Evolutionary conservation across 257 asterid genomes (phyloP).

Genomic region (Solanum piurae): DNA sequence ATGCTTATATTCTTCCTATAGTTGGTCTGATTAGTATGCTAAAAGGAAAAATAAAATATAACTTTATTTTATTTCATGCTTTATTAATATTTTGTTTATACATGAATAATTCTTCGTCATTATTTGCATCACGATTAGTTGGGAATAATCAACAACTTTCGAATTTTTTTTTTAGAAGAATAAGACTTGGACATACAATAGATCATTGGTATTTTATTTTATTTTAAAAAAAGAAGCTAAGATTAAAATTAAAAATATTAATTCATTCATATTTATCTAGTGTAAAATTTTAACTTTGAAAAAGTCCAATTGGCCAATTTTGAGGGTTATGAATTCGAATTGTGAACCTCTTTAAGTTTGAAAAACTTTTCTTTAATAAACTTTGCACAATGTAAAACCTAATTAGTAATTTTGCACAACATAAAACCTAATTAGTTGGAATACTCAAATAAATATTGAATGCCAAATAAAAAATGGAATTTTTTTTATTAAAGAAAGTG

Average conservation of each 20-base stretch:
- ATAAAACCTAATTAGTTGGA: too few species aligned
- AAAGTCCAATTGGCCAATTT: too few species aligned
- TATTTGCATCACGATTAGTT: not conserved
- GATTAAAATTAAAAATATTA: not conserved
- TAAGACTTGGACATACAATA: not conserved
- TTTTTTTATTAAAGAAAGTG: too few species aligned
- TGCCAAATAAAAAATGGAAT: not conserved
- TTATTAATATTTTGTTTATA: not conserved
- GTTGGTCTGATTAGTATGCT: not conserved
- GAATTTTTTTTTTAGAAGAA: not conserved
- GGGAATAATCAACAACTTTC: not conserved
- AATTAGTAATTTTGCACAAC: not conserved
- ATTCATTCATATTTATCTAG: not conserved
- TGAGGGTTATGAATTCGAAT: too few species aligned
- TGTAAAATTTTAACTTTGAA: too few species aligned
- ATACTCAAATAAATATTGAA: not conserved
- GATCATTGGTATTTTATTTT: not conserved
- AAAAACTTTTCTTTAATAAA: not conserved
- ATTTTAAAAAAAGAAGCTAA: not conserved
- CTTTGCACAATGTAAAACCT: not conserved
- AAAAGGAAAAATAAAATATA: not conserved
- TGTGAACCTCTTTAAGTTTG: not conserved
- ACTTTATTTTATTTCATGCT: not conserved
- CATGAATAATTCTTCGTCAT: not conserved
- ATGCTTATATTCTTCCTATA: not conserved